Base-by-base conservation (phyloP, 768 basidiomycete genomes). In the Pleurotus salmoneostramineus region DNA sequence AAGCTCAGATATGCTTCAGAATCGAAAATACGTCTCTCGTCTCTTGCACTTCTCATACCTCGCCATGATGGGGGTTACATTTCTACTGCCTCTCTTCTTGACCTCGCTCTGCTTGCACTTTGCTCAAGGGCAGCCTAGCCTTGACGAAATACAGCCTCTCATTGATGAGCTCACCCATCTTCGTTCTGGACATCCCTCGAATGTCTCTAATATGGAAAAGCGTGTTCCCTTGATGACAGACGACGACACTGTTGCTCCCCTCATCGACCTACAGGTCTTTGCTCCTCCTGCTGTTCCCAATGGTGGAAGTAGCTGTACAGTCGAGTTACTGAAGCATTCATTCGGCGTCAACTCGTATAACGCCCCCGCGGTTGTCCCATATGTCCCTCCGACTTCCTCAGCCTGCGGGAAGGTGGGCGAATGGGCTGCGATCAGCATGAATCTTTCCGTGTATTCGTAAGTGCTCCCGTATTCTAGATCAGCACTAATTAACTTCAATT, bases 341-440 rank as follows among this genome's bases (percentile, higher is more conserved):
- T 72, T 72, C 56, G 71, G 71, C 34, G 63, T 64, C 45, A 65
- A 67, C 8, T 71, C 68, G 6, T 71, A 56, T 56, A 66, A 65
- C 56, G 56, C 62, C 1, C 69, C 70, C 17, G 65, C 68, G 32
- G 52, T 71, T 31, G 65, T 69, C 2, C 49, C 57, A 4, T 71
- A 71, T 60, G 76, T 75, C 37, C 85, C 85, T 14, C 83, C 83
- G 3, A 75, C 76, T 7, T 70, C 78, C 54, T 14, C 56, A 32
- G 56, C 49, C 6, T 87, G 85, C 62, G 84, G 85, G 27, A 68
- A 72, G 5, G 69, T 78, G 10, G 83, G 85, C 0, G 74, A 81
- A 14, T 87, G 85, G 84, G 76, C 80, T 4, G 82, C 78, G 0
- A 76, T 86, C 35, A 79, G 77, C 48, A 65, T 85, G 54, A 83